Evolutionary conservation across 1,284 basidiomycete species (phyloP).

Genomic region (Cystobasidium slooffiae): DNA sequence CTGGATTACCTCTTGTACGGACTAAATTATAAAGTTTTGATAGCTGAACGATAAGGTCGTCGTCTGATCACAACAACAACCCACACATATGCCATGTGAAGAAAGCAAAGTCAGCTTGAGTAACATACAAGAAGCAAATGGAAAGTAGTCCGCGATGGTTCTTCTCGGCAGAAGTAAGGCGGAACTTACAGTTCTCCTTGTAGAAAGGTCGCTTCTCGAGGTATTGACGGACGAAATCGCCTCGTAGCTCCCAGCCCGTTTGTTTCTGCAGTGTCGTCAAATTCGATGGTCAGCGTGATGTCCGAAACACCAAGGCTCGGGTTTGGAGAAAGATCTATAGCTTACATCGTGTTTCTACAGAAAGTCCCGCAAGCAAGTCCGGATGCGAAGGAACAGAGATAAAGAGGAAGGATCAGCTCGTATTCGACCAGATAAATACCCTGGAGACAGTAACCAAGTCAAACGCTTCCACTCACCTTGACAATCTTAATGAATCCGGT

Average conservation of each 20-base stretch:
- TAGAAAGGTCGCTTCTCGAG: constrained; percentile 95
- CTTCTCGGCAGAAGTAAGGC: constrained; percentile 57
- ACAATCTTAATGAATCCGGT: constrained; percentile 98
- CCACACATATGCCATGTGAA: too few species aligned
- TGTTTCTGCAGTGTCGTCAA: constrained; percentile 60
- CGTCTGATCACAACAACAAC: constrained; percentile 56
- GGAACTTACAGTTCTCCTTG: constrained; percentile 68
- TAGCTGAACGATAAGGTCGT: constrained; percentile 93
- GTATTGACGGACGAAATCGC: constrained; percentile 79
- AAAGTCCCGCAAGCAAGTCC: constrained; percentile 19
- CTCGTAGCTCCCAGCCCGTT: constrained; percentile 64
- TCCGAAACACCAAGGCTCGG: too few species aligned
- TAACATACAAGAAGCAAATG: neutral
- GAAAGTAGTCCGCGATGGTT: neutral
- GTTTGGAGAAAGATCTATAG: too few species aligned
- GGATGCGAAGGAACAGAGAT: neutral
- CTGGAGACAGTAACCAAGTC: neutral
- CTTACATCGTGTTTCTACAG: constrained; percentile 72
- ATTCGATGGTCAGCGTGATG: neutral
- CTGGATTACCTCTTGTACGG: constrained; percentile 90
- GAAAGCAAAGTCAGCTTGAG: neutral
- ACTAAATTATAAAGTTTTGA: constrained; percentile 96
- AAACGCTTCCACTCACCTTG: constrained; percentile 61
- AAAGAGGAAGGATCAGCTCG: constrained; percentile 10
- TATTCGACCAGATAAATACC: neutral